Percentiles rank a stretch among this genome's conserved stretches.
phyloP scores from a whole-genome alignment of 495 filamentous ascomycete species.

The Tuber calosporum region DNA sequence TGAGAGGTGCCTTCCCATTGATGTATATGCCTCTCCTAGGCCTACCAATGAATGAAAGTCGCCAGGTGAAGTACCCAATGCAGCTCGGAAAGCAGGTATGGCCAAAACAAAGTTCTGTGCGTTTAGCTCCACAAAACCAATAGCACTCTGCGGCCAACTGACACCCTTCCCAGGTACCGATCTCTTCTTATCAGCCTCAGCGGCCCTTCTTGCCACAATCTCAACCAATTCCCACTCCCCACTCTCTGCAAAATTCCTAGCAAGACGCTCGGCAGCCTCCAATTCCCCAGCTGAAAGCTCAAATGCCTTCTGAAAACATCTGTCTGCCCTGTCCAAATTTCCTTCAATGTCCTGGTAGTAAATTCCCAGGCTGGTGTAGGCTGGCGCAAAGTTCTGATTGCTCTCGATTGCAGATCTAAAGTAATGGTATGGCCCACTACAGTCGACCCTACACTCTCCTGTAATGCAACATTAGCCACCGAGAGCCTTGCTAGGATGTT shows the following conservation, averaged over 20 bases:
- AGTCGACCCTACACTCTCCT: constrained; percentile 54
- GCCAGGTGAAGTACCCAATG: constrained; percentile 70
- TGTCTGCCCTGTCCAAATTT: constrained; percentile 73
- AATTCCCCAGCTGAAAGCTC: constrained; percentile 85
- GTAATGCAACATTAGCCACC: background rate
- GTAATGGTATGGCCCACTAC: constrained; percentile 68
- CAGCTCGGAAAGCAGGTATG: constrained; percentile 82
- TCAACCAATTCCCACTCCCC: constrained; percentile 96
- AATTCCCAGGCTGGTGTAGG: constrained; percentile 90
- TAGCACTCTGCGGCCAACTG: constrained; percentile 93
- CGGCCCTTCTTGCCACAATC: constrained; percentile 78
- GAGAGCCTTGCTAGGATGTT: background rate
- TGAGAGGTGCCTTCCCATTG: constrained; percentile 83
- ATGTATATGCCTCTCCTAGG: constrained; percentile 90
- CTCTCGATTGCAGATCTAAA: constrained; percentile 78
- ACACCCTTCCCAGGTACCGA: constrained; percentile 81
- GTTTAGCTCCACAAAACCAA: constrained; percentile 88
- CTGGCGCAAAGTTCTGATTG: constrained; percentile 82
- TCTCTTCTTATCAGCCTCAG: constrained; percentile 83
- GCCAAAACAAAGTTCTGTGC: constrained; percentile 82
- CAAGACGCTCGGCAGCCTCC: constrained; percentile 78
- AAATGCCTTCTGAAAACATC: constrained; percentile 94
- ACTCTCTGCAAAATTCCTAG: constrained; percentile 73
- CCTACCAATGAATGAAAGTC: constrained; percentile 96
- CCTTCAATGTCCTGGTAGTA: constrained; percentile 87